Evolutionary conservation across 2,329 filamentous ascomycete species (phyloP), one percentile per base, ranked within the genome.

Genomic region (Chaetothyriales sp.): DNA sequence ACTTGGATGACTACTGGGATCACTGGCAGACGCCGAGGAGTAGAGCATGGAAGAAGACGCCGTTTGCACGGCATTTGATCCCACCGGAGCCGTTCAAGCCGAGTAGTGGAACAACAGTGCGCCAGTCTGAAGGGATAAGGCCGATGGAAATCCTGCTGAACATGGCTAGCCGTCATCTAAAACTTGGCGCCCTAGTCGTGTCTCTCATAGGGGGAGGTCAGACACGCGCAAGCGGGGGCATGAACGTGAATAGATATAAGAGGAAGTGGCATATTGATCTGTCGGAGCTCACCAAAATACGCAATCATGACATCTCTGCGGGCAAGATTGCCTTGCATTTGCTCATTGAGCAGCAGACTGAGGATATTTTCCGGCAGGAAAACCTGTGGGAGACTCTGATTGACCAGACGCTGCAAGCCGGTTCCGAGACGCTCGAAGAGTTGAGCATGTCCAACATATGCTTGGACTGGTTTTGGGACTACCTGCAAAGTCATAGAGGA

Each of bases 51-150:
- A 47, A 29, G 20, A 28, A 18, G 8, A 47, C 22, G 28, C 8
- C 20, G 19, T 47, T 47, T 33, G 9, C 46, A n/a, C 19, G 46
- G 20, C 29, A 47, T 33, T 29, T 47, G 46, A 18, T 47, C 20
- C 46, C 7, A 4, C 46, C 46, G 19, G 46, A 47, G 46, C 28
- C 46, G 46, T 47, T 28, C 15, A 47, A 47, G 46, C 46, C 46
- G 18, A 13, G 8, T 18, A 47, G 20, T 10, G 19, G 18, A 10
- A 47, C 20, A 29, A 47, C 46, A 29, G 46, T 25, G 4, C 19
- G 28, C 18, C 20, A 47, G 46, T 47, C 46, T 22, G 46, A 47
- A 18, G 46, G 46, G 2, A 47, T 47, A 47, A 25, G 46, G 46
- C 46, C 46, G 46, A 28, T 47, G 46, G 7, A 33, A 10, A 47